Percentiles rank a stretch among this genome's conserved stretches.
These are phyloP conservation scores for Melampsora americana DNA, from an alignment of 1,284 basidiomycete genomes.

Conservation along the genomic window DNA sequence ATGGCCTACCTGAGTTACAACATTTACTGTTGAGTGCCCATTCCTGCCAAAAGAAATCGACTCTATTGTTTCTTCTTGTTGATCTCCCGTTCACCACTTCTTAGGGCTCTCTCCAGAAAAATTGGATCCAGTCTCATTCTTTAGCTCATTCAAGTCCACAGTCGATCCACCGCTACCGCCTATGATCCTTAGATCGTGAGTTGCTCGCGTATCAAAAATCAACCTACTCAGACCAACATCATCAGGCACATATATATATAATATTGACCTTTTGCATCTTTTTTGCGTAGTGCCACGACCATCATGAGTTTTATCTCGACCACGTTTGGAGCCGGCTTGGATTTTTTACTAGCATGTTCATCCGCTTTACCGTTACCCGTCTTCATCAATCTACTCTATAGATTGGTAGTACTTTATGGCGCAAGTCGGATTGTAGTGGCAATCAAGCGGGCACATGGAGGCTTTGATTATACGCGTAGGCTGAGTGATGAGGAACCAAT, in stretches of 20 bases:
- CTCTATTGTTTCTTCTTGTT: not conserved
- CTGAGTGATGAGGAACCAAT: slow-evolving; percentile 44
- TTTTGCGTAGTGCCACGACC: slow-evolving; percentile 15
- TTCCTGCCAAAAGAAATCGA: not conserved
- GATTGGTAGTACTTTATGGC: slow-evolving; percentile 75
- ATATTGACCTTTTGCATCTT: not conserved
- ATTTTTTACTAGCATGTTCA: slow-evolving; percentile 44
- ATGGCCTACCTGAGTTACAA: slow-evolving; percentile 82
- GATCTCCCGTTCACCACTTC: not conserved
- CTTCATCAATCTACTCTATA: slow-evolving; percentile 76
- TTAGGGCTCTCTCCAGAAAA: slow-evolving; percentile 41
- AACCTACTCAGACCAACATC: no score
- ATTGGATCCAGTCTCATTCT: slow-evolving; percentile 41
- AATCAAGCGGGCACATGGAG: slow-evolving; percentile 75
- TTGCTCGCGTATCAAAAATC: not conserved
- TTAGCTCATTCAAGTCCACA: slow-evolving; percentile 38
- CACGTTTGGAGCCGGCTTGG: slow-evolving; percentile 42
- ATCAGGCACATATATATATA: not conserved
- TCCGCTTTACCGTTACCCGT: slow-evolving; percentile 74
- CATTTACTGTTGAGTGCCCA: slow-evolving; percentile 59
- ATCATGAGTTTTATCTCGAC: slow-evolving; percentile 42
- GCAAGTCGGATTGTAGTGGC: slow-evolving; percentile 78
- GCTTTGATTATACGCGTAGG: slow-evolving; percentile 60
- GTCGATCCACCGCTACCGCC: slow-evolving; percentile 36
- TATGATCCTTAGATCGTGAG: slow-evolving; percentile 36